Evolutionary conservation across 1,284 basidiomycete genomes (phyloP).

Genomic region (Malassezia vespertilionis): DNA sequence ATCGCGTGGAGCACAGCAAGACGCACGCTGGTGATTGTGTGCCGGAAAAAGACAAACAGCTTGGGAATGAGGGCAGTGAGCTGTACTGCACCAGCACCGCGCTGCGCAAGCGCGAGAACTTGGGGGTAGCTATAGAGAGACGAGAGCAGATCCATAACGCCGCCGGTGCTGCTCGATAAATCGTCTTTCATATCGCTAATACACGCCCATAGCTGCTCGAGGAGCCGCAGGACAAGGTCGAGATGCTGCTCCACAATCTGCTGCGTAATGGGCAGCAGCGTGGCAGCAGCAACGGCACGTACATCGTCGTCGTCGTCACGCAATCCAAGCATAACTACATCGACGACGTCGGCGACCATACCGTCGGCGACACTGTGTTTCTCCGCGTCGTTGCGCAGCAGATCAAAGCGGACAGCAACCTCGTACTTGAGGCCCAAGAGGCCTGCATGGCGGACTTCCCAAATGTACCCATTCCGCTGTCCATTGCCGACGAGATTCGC

Average conservation of each 20-base stretch:
- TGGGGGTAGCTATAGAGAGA: slow-evolving; percentile 49
- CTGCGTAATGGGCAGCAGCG: slow-evolving; percentile 71
- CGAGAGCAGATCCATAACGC: slow-evolving; percentile 76
- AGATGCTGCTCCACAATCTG: slow-evolving; percentile 69
- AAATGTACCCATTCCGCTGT: slow-evolving; percentile 58
- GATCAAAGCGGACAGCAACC: slow-evolving; percentile 77
- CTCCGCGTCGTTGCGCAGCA: slow-evolving; percentile 52
- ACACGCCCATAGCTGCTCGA: slow-evolving; percentile 82
- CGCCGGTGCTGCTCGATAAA: slow-evolving; percentile 85
- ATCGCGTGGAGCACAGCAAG: slow-evolving; percentile 84
- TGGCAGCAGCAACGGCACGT: slow-evolving; percentile 84
- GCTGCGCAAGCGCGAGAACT: slow-evolving; percentile 61
- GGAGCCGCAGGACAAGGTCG: slow-evolving; percentile 51
- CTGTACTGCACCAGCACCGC: slow-evolving; percentile 20
- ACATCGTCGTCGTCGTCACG: slow-evolving; percentile 92
- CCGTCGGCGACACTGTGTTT: background rate
- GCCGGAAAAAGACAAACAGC: slow-evolving; percentile 91
- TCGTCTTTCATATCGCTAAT: slow-evolving; percentile 90
- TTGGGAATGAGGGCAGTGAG: slow-evolving; percentile 71
- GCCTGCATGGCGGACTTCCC: slow-evolving; percentile 96
- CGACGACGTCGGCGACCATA: slow-evolving; percentile 31
- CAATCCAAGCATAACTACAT: slow-evolving; percentile 54
- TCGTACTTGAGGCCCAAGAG: slow-evolving; percentile 94
- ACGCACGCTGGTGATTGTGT: slow-evolving; percentile 87
- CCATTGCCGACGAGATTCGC: background rate